phyloP scores from a whole-genome alignment of 768 basidiomycete genomes.

The Phanerodontia chrysosporium region DNA sequence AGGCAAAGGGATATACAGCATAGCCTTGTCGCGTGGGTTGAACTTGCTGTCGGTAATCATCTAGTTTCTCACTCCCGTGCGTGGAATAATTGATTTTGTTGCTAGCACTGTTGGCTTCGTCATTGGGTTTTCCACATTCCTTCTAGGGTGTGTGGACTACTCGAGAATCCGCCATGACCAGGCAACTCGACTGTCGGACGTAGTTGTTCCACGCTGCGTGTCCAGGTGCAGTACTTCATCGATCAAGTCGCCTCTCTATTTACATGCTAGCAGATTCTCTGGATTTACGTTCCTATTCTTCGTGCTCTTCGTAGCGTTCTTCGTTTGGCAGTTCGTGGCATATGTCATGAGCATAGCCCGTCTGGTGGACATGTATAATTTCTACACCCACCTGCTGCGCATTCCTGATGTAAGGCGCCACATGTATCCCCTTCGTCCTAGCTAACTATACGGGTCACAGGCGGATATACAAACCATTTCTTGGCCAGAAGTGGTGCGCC shows the following conservation, averaged over 20 bases:
- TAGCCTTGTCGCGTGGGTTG: conserved; percentile 84
- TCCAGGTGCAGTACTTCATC: conserved; percentile 53
- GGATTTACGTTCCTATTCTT: conserved; percentile 84
- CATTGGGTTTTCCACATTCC: conserved; percentile 95
- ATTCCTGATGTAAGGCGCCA: conserved; percentile 78
- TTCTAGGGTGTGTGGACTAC: conserved; percentile 94
- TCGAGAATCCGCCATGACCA: conserved; percentile 67
- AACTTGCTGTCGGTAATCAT: conserved; percentile 80
- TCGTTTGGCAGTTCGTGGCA: conserved; percentile 79
- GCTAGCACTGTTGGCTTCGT: conserved; percentile 94
- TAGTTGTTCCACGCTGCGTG: conserved; percentile 79
- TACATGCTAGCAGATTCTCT: conserved; percentile 56
- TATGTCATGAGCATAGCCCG: conserved; percentile 73
- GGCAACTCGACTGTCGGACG: conserved; percentile 68
- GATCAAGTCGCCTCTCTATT: background rate
- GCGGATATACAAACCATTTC: conserved; percentile 96
- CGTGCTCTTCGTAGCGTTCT: conserved; percentile 81
- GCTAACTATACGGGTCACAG: conserved; percentile 41
- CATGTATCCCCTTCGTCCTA: background rate
- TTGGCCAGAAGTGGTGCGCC: conserved; percentile 91
- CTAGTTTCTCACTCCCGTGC: conserved; percentile 18
- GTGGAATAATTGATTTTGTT: conserved; percentile 19
- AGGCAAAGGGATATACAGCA: conserved; percentile 95
- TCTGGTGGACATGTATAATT: conserved; percentile 92
- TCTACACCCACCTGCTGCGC: conserved; percentile 90